Base-by-base conservation (phyloP, 2,329 filamentous ascomycete genomes). In the Zymoseptoria crescenta region DNA sequence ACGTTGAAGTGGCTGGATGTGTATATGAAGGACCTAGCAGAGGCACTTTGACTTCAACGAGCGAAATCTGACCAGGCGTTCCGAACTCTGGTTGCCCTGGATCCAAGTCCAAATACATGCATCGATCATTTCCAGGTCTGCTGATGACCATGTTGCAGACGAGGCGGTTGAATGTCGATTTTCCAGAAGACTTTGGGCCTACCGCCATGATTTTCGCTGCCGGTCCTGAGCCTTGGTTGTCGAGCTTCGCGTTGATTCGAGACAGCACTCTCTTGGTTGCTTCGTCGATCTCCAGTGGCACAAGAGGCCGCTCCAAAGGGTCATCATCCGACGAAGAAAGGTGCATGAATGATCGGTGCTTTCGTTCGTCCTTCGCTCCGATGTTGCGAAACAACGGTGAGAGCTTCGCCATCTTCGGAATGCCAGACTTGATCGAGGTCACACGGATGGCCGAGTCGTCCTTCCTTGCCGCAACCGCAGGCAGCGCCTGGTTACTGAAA, bases 41-140 rank as follows among this genome's bases (percentile, higher is more conserved):
- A 0, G 86, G 83, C 29, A 79, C 73, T 1, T 75, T 77, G 9
- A 91, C 73, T 28, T 82, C 78, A 13, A 86, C 76, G 3, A 93
- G 81, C 1, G 88, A 88, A 20, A 93, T 69, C 13, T 87, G 84
- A 0, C 89, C 88, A 0, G 86, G 82, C 1, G 86, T 80, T 0
- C 82, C 83, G 69, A 87, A 91, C 68, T 92, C 89, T 2, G 89
- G 87, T 67, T 91, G 88, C 0, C 86, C 87, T 0, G 88, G 87
- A 68, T 94, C 89, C 8, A 93, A 77, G 65, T 94, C 89, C 6
- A 94, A 78, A n/a, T 87, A 76, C 57, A 79, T 80, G 67, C 67
- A 62, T 58, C 65, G 65, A 49, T 61, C 57, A 49, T 48, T 57
- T 62, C 54, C 71, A 61, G 58, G 61, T 59, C 69, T 67, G 3